These are phyloP conservation scores for Dictyostelium firmibasis DNA, from an alignment of 78 protist species.

Conservation along the genomic window DNA sequence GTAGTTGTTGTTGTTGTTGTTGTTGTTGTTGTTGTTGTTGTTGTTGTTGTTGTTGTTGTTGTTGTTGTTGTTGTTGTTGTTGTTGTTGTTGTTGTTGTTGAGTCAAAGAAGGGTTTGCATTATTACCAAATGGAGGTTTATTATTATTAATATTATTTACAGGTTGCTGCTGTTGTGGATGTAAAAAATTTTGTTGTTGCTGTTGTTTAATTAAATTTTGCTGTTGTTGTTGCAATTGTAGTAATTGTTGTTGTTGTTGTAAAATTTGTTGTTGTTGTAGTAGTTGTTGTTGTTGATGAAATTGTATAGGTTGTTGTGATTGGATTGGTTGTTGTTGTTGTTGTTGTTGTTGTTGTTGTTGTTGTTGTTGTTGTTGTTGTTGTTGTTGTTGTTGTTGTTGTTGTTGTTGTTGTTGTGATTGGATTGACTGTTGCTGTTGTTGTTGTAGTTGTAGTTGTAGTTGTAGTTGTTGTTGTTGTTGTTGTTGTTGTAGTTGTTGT, in stretches of 20 bases:
- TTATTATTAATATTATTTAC: background rate
- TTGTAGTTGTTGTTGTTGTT: background rate
- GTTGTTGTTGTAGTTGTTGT: background rate
- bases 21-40: background rate
- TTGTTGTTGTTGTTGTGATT: background rate
- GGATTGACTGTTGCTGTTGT: background rate
- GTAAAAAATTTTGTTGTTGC: background rate
- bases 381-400: background rate
- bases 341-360: background rate
- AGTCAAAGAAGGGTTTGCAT: background rate
- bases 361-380: background rate
- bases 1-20: background rate
- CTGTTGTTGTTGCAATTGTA: background rate
- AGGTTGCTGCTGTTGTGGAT: background rate
- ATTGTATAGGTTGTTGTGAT: background rate
- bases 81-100: background rate
- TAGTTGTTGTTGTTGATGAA: background rate
- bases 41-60: background rate
- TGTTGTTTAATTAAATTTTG: background rate
- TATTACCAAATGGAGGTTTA: background rate
- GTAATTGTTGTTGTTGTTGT: background rate
- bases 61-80: background rate
- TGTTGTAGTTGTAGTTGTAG: background rate
- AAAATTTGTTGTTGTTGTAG: background rate
- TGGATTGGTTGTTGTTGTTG: background rate